Evolutionary conservation across 2,329 filamentous ascomycete genomes (phyloP), one percentile per base, ranked within the genome.

Genomic region (Ophiostoma fasciatum): DNA sequence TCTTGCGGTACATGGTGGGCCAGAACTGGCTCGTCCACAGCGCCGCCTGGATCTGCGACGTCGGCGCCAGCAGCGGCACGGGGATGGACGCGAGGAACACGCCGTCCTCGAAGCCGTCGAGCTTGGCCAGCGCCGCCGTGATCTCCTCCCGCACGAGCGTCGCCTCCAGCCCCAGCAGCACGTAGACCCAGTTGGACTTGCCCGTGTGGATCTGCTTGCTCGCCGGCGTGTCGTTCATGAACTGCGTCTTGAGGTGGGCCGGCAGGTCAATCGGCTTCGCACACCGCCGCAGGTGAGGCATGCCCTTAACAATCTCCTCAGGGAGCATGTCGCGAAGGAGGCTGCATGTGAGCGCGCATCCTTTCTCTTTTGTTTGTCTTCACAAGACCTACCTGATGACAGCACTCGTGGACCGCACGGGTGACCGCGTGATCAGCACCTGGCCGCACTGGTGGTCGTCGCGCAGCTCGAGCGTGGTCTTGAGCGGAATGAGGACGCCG

Each of bases 1-100:
- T 87, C 60, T 85, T 85, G 44, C 82, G 78, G 59, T 90, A 92
- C 33, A 87, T 73, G 2, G 78, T 80, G 11, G 83, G 83, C 83
- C 83, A 92, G 54, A 83, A 88, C 46, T 77, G 67, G 23, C 70
- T 63, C 19, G 74, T 78, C 82, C 82, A 90, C 51, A 72, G 62
- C 19, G 70, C 71, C 8, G 83, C 81, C 54, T 88, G 81, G 27
- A 78, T 65, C 46, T 78, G 71, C 4, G 80, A 87, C 5, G 78
- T 84, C 2, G 83, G 83, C 18, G 82, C 68, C 30, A 83, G 61
- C 19, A 78, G 61, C 7, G 83, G 83, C 11, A 90, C 77, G 0
- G 74, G 69, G 37, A 83, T 71, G 37, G 64, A 66, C 36, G 68
- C 64, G 34, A 85, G 58, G 48, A 72, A 72, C 31, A 72, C 59